Base-by-base conservation (phyloP, 345 rosid genomes). In the Syzygium jambos region DNA sequence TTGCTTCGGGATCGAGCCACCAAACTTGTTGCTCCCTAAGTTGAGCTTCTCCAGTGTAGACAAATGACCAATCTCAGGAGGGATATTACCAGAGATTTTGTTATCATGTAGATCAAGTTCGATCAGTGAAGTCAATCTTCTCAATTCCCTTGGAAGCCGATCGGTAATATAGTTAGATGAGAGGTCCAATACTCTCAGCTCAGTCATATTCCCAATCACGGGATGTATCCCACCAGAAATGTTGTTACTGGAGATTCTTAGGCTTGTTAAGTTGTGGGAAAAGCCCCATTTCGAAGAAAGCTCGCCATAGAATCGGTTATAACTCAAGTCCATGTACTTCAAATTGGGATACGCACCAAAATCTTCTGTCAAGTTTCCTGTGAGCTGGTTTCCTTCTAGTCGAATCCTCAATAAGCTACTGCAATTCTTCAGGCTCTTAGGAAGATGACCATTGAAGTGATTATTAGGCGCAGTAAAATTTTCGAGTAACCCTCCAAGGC, bases 341-440 rank as follows among this genome's bases (percentile, higher is more conserved):
- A 73, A 73, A 13, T 34, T 5, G 46, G 80, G 49, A 73, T 34
- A 73, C 38, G 80, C 80, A 9, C 80, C 80, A 22, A 73, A 19
- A 73, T 0, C 80, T 80, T 88, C 88, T n/a, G 88, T 73, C 57
- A 89, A 2, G 55, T 91, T 87, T 25, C 93, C 93, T 4, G 85
- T 80, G 13, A 91, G 85, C 25, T 51, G 92, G 91, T 91, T 90
- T 65, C 86, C n/a, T 1, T 89, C 78, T 51, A 91, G 90, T 43
- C 85, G 83, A 4, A 86, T 63, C 46, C 90, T 87, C 4, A 4
- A 0, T 86, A 91, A 54, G 65, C 86, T 87, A 21, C 86, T 89
- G 51, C 92, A 91, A 51, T 88, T 89, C 88, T 61, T 86, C 30
- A 87, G 49, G 85, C 87, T 86, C 7, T 16, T 86, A 11, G 90